Evolutionary conservation across 139 green algal species (phyloP).

Genomic region (Tetraselmis striata): DNA sequence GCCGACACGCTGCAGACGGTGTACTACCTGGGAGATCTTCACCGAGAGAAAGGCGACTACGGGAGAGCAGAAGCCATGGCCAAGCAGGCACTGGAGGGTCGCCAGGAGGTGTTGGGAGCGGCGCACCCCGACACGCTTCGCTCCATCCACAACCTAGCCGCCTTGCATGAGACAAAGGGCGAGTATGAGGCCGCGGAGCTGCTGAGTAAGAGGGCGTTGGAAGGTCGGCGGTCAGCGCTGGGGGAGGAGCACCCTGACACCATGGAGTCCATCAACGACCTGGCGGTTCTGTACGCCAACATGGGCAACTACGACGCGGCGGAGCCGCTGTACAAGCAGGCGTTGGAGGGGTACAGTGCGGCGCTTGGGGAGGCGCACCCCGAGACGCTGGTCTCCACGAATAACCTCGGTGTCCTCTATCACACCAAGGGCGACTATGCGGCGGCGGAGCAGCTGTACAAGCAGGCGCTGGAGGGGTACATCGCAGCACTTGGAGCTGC

Average conservation of each 20-base stretch:
- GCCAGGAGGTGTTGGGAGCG: constrained; percentile 11
- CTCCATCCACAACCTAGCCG: constrained; percentile 6
- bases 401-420: not conserved
- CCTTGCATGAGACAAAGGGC: constrained; percentile 6
- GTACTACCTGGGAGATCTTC: not conserved
- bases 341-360: not conserved
- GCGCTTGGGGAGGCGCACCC: not conserved
- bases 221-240: not conserved
- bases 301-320: not conserved
- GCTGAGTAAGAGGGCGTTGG: constrained; percentile 6
- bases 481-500: not conserved
- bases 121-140: constrained; percentile 10
- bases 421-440: not conserved
- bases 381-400: not conserved
- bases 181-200: constrained; percentile 2
- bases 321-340: not conserved
- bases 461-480: not conserved
- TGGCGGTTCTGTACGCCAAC: not conserved
- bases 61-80: constrained; percentile 16
- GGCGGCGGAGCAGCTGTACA: not conserved
- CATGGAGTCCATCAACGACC: not conserved
- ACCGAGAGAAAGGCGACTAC: constrained; percentile 1
- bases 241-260: constrained; percentile 16
- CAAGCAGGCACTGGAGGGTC: constrained; percentile 10
- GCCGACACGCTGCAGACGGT: constrained; percentile 5